Evolutionary conservation across 306 rosid species (phyloP).

Genomic region (Albizia julibrissin): DNA sequence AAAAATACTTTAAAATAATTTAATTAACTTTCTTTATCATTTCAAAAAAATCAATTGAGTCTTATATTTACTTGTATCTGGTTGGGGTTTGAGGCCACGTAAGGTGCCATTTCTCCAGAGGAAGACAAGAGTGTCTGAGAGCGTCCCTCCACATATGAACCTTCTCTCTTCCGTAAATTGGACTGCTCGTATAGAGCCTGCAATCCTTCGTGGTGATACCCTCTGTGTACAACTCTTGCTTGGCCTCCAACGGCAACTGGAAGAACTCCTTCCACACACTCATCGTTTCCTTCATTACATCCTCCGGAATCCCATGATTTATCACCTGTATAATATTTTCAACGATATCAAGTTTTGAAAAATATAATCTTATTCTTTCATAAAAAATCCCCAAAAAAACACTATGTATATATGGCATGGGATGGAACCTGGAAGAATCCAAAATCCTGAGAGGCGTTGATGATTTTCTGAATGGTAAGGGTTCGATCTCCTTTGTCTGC

Average conservation of each 20-base stretch:
- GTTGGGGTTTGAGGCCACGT: not conserved
- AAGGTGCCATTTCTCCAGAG: not conserved
- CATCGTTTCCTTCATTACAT: conserved; percentile 13
- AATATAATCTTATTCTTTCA: not conserved
- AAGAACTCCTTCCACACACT: conserved; percentile 37
- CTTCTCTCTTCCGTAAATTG: not conserved
- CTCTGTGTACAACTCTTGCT: conserved; percentile 12
- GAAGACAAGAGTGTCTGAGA: not conserved
- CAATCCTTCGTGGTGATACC: conserved; percentile 18
- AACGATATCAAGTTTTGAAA: not conserved
- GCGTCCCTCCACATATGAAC: not conserved
- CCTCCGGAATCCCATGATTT: conserved; percentile 28
- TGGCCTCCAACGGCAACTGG: conserved; percentile 25
- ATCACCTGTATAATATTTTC: not conserved
- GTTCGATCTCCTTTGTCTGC: conserved; percentile 7
- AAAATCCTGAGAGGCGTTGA: conserved; percentile 38
- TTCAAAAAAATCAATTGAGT: no score
- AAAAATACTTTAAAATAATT: no score
- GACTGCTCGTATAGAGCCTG: conserved; percentile 17
- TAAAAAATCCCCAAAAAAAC: not conserved
- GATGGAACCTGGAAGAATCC: conserved; percentile 36
- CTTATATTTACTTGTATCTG: not conserved
- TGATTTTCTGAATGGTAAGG: conserved; percentile 17
- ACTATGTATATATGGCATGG: no score
- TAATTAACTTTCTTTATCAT: no score